These are phyloP conservation scores for Tubosaeta sp. DNA, from an alignment of 768 basidiomycete species.

Conservation along the genomic window DNA sequence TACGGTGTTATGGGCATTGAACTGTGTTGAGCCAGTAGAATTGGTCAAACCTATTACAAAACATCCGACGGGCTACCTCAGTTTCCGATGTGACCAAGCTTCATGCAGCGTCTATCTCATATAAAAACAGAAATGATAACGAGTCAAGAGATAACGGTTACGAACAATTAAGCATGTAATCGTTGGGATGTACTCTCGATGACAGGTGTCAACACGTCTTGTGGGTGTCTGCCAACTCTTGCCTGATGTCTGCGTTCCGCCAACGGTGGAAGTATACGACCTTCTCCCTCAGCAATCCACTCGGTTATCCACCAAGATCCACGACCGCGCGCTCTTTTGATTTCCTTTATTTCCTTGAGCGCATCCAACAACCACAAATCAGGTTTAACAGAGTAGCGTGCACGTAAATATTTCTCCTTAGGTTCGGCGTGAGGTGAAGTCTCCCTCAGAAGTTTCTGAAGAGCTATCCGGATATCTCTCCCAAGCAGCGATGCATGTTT, in stretches of 20 bases:
- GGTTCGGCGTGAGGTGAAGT: slow-evolving; percentile 19
- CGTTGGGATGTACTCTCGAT: not conserved
- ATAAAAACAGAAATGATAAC: not conserved
- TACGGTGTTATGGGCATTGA: too few species aligned
- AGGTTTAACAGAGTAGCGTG: slow-evolving; percentile 30
- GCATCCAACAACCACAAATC: slow-evolving; percentile 36
- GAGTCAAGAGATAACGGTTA: slow-evolving; percentile 4
- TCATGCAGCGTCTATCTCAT: not conserved
- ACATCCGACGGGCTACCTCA: not conserved
- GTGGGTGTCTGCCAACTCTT: slow-evolving; percentile 2
- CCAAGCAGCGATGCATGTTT: slow-evolving; percentile 40
- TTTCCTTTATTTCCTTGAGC: slow-evolving; percentile 33
- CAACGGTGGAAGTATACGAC: slow-evolving; percentile 17
- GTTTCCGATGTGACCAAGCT: slow-evolving; percentile 1
- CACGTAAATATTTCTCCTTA: slow-evolving; percentile 14
- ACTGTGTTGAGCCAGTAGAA: too few species aligned
- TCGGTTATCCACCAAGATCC: slow-evolving; percentile 26
- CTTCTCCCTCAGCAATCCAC: slow-evolving; percentile 23
- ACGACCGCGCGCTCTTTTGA: slow-evolving; percentile 27
- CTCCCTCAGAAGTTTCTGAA: slow-evolving; percentile 31
- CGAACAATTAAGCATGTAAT: slow-evolving; percentile 4
- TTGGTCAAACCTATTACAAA: too few species aligned
- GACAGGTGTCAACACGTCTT: slow-evolving; percentile 1
- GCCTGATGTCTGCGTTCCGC: slow-evolving; percentile 14
- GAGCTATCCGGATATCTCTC: slow-evolving; percentile 38